These are phyloP conservation scores for Yarrowia galli DNA, from an alignment of 1,139 yeast species.

Conservation along the genomic window DNA sequence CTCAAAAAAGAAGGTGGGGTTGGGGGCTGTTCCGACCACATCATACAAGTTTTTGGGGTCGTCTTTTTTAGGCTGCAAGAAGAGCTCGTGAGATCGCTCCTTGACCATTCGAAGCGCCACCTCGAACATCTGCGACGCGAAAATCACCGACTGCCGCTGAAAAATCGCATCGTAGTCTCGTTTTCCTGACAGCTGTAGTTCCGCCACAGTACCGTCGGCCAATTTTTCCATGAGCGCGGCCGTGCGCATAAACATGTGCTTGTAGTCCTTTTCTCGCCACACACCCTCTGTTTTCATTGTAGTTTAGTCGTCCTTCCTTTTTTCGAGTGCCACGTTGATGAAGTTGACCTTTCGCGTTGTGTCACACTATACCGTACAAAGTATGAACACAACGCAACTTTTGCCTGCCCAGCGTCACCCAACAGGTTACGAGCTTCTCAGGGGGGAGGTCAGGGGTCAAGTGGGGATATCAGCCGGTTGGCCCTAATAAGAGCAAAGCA, in stretches of 20 bases:
- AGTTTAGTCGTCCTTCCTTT: not conserved
- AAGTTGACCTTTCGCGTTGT: not conserved
- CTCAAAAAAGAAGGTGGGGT: constrained; percentile 6
- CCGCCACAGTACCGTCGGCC: constrained; percentile 17
- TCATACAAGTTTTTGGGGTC: constrained; percentile 5
- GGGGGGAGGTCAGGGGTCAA: not conserved
- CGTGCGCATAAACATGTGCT: constrained; percentile 29
- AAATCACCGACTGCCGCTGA: constrained; percentile 13
- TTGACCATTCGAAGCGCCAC: constrained; percentile 12
- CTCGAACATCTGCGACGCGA: constrained; percentile 28
- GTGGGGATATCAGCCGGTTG: not conserved
- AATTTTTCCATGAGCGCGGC: constrained; percentile 34
- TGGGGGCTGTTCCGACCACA: constrained; percentile 6
- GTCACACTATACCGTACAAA: not conserved
- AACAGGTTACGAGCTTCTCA: constrained; percentile 1
- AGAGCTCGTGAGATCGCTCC: constrained; percentile 12
- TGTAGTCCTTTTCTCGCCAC: constrained; percentile 28
- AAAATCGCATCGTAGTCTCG: constrained; percentile 25
- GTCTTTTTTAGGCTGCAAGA: constrained; percentile 14
- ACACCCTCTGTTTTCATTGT: constrained; percentile 16
- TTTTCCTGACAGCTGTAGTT: constrained; percentile 17
- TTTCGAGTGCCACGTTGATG: not conserved
- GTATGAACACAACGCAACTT: not conserved
- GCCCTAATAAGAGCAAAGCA: not conserved
- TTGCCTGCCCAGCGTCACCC: not conserved